These are phyloP conservation scores for Brassica cretica DNA, from an alignment of 345 rosid genomes.

Conservation along the genomic window DNA sequence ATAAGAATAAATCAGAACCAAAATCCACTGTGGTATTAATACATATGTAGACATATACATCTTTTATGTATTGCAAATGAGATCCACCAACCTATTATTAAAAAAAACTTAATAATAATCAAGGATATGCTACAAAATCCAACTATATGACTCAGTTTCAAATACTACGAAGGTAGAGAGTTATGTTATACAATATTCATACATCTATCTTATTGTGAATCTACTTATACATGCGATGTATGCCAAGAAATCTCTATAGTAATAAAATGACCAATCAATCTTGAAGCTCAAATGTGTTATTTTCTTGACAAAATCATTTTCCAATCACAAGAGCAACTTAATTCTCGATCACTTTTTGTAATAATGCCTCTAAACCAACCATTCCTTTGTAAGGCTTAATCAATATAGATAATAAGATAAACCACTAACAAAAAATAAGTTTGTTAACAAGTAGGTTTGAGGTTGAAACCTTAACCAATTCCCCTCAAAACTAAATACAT, in stretches of 20 bases:
- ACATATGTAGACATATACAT: background rate
- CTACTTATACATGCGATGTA: background rate
- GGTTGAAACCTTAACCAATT: background rate
- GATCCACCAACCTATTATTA: background rate
- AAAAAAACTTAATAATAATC: background rate
- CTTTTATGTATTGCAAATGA: background rate
- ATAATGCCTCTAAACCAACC: background rate
- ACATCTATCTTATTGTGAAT: background rate
- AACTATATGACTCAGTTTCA: background rate
- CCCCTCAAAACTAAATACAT: background rate
- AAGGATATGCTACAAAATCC: background rate
- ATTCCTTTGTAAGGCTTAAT: background rate
- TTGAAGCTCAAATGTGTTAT: slow-evolving; percentile 7
- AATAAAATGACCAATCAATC: background rate
- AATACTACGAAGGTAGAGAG: background rate
- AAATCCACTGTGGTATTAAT: background rate
- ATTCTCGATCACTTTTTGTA: background rate
- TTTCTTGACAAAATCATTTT: background rate
- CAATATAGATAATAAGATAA: background rate
- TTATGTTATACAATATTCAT: background rate
- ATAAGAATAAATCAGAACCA: too few species aligned
- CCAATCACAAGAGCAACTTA: background rate
- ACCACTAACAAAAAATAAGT: background rate
- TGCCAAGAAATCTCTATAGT: background rate
- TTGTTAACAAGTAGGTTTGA: background rate